Evolutionary conservation across 164 flowering plant genomes (phyloP), one percentile per base, ranked within the genome.

Genomic region (Sedum album): DNA sequence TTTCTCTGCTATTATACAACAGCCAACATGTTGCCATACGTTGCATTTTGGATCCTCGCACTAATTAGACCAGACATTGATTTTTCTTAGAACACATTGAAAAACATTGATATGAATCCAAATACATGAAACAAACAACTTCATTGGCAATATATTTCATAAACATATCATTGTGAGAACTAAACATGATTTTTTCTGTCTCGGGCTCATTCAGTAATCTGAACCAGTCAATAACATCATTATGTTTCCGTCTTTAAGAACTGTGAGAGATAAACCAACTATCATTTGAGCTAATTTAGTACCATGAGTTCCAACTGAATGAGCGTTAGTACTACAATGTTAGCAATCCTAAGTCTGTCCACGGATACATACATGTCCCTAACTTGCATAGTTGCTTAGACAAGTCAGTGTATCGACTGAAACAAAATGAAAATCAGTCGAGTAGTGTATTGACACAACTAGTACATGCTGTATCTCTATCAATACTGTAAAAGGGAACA

Each of bases 1-100:
- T 73, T 89, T 92, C 73, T 95, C 99, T 31, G 94, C 86, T 69
- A 95, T 82, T 63, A 95, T 74, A 65, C 89, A 97, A 76, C 99
- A 95, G 65, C 78, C 62, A 14, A 88, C 75, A 64, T 95, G 99
- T 69, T 95, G 97, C 97, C 97, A 88, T 60, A 81, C 84, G 53
- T 73, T 82, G 76, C 99, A 95, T 69, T 74, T 78, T 44, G 79
- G 77, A 80, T 89, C 99, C 71, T 92, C 97, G 74, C 99, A 95
- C 99, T 95, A 90, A 79, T 76, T 70, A 61, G 33, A 21, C 36
- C 21, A 38, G 20, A 57, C 1, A 31, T 18, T n/a, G n/a, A n/a
- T n/a, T n/a, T n/a, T n/a, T n/a, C n/a, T n/a, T n/a, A n/a, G 21
- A 65, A 23, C 67, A 65, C 18, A 30, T n/a, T n/a, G n/a, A n/a